Evolutionary conservation across 768 basidiomycete species (phyloP).

Genomic region (Candolleomyces aberdarensis): DNA sequence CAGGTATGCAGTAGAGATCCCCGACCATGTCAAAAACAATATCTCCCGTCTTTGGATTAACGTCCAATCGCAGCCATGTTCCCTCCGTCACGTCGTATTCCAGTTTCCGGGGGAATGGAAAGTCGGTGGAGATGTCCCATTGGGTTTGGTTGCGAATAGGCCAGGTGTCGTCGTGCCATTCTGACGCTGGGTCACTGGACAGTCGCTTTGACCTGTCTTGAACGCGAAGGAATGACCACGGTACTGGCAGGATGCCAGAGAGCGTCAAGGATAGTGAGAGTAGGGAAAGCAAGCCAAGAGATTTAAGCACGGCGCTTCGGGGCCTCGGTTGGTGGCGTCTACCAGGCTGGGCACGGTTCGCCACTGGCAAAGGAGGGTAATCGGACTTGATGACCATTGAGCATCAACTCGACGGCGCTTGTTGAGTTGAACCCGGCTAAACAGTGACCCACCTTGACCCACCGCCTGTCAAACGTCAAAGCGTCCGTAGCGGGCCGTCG

Average conservation of each 20-base stretch:
- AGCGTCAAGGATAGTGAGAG: conserved; percentile 30
- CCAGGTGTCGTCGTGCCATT: conserved; percentile 55
- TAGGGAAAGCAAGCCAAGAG: conserved; percentile 20
- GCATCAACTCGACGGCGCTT: background rate
- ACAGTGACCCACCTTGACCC: too few species aligned
- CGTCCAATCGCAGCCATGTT: conserved; percentile 74
- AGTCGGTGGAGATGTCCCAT: conserved; percentile 80
- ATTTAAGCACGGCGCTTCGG: background rate
- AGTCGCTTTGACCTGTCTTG: background rate
- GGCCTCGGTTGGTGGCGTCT: background rate
- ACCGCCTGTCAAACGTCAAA: too few species aligned
- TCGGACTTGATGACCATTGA: background rate
- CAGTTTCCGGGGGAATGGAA: conserved; percentile 60
- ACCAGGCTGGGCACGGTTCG: background rate
- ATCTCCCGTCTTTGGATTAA: conserved; percentile 66
- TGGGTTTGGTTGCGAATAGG: conserved; percentile 56
- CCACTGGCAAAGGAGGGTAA: background rate
- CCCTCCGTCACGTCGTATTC: conserved; percentile 71
- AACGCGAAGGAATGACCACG: conserved; percentile 27
- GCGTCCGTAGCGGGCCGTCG: too few species aligned
- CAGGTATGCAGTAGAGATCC: conserved; percentile 69
- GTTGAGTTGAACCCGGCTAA: too few species aligned
- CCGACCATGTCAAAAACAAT: conserved; percentile 75
- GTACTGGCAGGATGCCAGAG: conserved; percentile 30
- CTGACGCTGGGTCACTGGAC: conserved; percentile 27